Evolutionary conservation across 768 basidiomycete species (phyloP).

Genomic region (Mycena venus): DNA sequence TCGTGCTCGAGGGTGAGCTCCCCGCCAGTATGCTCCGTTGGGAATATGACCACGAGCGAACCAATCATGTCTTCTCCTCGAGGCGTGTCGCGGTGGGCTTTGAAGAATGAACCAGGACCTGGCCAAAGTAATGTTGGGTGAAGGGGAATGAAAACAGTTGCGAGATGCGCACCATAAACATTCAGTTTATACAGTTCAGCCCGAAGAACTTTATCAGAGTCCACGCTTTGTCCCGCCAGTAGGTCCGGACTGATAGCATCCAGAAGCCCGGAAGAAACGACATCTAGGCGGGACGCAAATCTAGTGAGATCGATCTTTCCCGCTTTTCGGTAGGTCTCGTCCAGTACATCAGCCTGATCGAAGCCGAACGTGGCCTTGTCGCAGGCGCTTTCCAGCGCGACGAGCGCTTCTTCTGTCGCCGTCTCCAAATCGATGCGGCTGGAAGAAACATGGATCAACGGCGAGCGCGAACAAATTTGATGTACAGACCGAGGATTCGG

Average conservation of each 20-base stretch:
- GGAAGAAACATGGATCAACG: background rate
- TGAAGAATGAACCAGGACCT: conserved; percentile 39
- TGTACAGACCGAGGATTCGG: background rate
- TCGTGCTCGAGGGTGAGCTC: background rate
- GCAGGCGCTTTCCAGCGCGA: conserved; percentile 38
- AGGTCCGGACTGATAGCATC: conserved; percentile 39
- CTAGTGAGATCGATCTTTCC: conserved; percentile 42
- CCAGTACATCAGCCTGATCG: conserved; percentile 42
- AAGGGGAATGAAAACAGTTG: background rate
- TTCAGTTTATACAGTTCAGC: conserved; percentile 54
- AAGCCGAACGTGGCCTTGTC: conserved; percentile 45
- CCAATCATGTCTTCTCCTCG: conserved; percentile 7
- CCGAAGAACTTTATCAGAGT: conserved; percentile 23
- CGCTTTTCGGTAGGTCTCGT: conserved; percentile 49
- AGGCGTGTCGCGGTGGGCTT: conserved; percentile 3
- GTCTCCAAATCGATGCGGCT: background rate
- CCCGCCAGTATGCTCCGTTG: background rate
- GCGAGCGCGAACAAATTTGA: background rate
- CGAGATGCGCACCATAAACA: conserved; percentile 47
- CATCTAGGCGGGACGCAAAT: conserved; percentile 48
- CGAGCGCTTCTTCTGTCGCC: conserved; percentile 24
- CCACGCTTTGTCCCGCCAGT: conserved; percentile 28
- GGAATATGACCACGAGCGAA: background rate
- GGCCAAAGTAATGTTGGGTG: background rate
- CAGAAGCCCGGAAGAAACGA: conserved; percentile 40